Base-by-base conservation (phyloP, 345 rosid species). In the Zanthoxylum bungeanum region DNA sequence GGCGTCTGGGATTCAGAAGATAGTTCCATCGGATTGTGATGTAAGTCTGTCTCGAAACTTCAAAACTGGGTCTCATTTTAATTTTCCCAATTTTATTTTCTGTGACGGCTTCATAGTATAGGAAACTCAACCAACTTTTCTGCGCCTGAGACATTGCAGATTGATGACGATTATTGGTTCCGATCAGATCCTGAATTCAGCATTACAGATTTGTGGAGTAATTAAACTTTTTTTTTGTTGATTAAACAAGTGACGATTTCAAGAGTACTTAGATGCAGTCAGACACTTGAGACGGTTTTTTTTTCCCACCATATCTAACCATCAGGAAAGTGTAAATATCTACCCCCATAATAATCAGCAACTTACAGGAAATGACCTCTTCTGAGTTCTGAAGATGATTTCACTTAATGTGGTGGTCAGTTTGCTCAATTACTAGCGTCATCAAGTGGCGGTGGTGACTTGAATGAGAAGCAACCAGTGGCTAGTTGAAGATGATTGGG, bases 151-250 rank as follows among this genome's bases (percentile, higher is more conserved):
- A 33, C 46, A 46, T 76, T 63, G 73, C 84, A 89, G 94, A 69
- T 76, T 57, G 80, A 78, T 36, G 88, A 86, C 71, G 93, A 91
- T 71, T 91, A 91, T 61, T 89, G 97, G 97, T 82, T 91, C 77
- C 74, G 19, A 37, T 83, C 97, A 47, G 81, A 87, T 25, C 79
- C 79, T 24, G 73, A 76, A 40, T 82, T 84, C 76, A 79, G 88
- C 82, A 64, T 83, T 46, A 80, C 91, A 24, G 84, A 86, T 60
- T 60, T 87, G 78, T 91, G 94, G 97, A 78, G 74, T 72, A 70
- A 71, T 31, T 74, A 70, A 49, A 37, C 62, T 39, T 33, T 33
- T 12, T n/a, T 4, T 51, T 57, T 40, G n/a, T n/a, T 44, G 7
- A 69, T 39, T 40, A 40, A 68, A 34, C 47, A 36, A 24, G 27